Conservation (phyloP, 306 rosid species). For the Dryas alaskensis region DNA sequence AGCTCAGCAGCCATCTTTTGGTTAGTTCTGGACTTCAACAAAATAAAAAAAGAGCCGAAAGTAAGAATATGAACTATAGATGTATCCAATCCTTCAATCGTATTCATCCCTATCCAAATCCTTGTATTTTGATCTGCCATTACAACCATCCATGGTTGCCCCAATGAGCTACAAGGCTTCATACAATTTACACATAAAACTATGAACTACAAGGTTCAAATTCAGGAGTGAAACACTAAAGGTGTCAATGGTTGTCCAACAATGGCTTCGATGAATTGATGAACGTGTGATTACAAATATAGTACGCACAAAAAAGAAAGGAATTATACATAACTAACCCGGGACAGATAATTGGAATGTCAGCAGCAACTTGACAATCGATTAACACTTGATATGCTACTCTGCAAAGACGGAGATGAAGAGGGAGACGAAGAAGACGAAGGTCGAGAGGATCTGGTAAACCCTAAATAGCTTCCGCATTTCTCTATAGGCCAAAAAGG, state of each 20-base stretch:
- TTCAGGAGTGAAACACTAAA: not conserved
- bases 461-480: conserved; percentile 50
- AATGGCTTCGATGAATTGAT: too few relatives aligned
- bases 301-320: not conserved
- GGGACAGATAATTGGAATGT: not conserved
- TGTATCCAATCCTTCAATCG: not conserved
- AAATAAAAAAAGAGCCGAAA: conserved; percentile 10
- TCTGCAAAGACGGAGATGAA: conserved; percentile 42
- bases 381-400: conserved; percentile 25
- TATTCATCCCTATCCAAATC: not conserved
- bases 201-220: too few relatives aligned
- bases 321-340: conserved; percentile 26
- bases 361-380: conserved; percentile 9
- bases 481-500: not conserved
- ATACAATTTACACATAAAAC: not conserved
- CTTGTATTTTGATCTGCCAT: not conserved
- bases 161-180: not conserved
- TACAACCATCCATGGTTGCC: not conserved
- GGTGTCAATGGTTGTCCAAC: too few relatives aligned
- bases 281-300: too few relatives aligned
- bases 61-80: not conserved
- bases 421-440: conserved; percentile 24
- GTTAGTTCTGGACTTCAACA: conserved; percentile 12
- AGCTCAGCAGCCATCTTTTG: conserved; percentile 82
- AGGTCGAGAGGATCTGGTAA: conserved; percentile 29